Base-by-base conservation (phyloP, 164 flowering plant species). In the Stephania yunnanensis region DNA sequence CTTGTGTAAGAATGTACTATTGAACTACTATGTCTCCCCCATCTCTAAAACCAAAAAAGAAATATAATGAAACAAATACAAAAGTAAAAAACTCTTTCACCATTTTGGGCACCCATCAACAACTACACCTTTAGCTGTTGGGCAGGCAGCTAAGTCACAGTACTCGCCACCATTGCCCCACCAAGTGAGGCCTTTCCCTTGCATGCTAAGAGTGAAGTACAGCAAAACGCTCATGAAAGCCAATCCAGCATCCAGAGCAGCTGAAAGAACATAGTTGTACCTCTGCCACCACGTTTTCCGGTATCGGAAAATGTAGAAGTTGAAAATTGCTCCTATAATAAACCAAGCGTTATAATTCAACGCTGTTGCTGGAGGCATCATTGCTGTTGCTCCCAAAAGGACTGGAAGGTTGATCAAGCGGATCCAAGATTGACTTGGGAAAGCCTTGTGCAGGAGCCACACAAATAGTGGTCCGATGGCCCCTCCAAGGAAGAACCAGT, bases 201-300 rank as follows among this genome's bases (percentile, higher is more conserved):
- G 67, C 77, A 73, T 63, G 42, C 22, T 55, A 15, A 78, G 36
- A 3, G 73, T 10, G 79, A 73, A 78, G 81, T 75, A 78, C 11
- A 81, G 8, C 15, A 81, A 15, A 30, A 82, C 78, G 4, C 61
- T 80, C 77, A 78, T 77, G 70, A 82, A 74, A 15, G 82, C 82
- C 8, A 75, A 76, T 31, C 84, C 82, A 11, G 82, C 82, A 70
- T 82, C 82, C 9, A 80, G 46, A 42, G 76, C 84, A 15, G 80
- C 84, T 7, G 84, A 82, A 29, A 80, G 74, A 20, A 82, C 76
- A 70, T 82, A 80, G 46, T 82, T 82, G 71, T 82, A 82, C 72
- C 75, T 80, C 58, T 72, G 80, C 82, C 82, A 79, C 84, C 84
- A 82, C 6, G 55, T 25, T 12, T 79, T 79, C 15, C 71, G 52